These are phyloP conservation scores for Leccinum subtestaceum DNA, from an alignment of 768 basidiomycete genomes.

Conservation along the genomic window DNA sequence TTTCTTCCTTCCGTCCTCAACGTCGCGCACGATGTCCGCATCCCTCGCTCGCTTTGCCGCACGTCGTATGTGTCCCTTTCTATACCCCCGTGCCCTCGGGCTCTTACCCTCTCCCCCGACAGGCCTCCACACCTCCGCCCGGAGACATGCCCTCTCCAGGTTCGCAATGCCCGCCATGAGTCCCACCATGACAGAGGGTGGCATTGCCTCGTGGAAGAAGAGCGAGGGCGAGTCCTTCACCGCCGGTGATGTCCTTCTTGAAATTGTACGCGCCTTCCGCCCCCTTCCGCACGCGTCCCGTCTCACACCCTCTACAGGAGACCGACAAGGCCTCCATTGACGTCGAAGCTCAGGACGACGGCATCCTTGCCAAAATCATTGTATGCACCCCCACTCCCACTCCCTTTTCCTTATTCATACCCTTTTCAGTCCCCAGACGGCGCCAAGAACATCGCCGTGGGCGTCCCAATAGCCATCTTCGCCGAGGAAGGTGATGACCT, in stretches of 20 bases:
- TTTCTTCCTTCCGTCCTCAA: slow-evolving; percentile 6
- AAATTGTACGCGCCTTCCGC: slow-evolving; percentile 69
- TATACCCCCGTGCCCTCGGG: slow-evolving; percentile 12
- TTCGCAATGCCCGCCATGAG: slow-evolving; percentile 99
- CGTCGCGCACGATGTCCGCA: slow-evolving; percentile 49
- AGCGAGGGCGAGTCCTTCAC: slow-evolving; percentile 90
- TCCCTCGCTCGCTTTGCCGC: slow-evolving; percentile 62
- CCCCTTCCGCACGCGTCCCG: slow-evolving; percentile 2
- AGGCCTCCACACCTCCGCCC: slow-evolving; percentile 85
- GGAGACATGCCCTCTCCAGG: slow-evolving; percentile 71
- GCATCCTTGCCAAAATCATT: slow-evolving; percentile 94
- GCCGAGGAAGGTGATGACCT: slow-evolving; percentile 96
- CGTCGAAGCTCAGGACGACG: slow-evolving; percentile 98
- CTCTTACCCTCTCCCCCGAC: slow-evolving; percentile 5
- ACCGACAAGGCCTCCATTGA: slow-evolving; percentile 99
- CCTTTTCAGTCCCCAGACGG: slow-evolving; percentile 69
- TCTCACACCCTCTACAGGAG: slow-evolving; percentile 56
- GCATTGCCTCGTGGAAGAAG: slow-evolving; percentile 97
- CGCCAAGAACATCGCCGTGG: slow-evolving; percentile 83
- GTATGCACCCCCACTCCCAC: slow-evolving; percentile 44
- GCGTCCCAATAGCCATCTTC: slow-evolving; percentile 84
- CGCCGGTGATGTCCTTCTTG: slow-evolving; percentile 91
- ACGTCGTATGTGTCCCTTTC: slow-evolving; percentile 50
- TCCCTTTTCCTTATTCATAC: not conserved
- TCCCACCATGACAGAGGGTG: slow-evolving; percentile 99